These are phyloP conservation scores for Bryum argenteum DNA, from an alignment of 225 moss, liverwort and hornwort species.

Conservation along the genomic window DNA sequence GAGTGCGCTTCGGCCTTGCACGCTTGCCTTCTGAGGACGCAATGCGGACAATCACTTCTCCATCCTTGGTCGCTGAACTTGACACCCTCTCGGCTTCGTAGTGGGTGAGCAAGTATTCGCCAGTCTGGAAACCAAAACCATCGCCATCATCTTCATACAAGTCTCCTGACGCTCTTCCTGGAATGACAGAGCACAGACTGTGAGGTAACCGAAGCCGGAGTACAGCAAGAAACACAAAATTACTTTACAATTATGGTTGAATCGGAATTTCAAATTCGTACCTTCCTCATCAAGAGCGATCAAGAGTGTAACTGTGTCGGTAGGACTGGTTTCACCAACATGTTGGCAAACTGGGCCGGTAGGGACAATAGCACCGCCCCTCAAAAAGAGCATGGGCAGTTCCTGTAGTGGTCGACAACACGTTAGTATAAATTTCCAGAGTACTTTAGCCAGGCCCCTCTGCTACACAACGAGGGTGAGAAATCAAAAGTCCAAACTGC, in stretches of 20 bases:
- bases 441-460: background rate
- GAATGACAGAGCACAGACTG: background rate
- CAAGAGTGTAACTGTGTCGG: constrained; percentile 62
- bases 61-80: constrained; percentile 16
- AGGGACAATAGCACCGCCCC: constrained; percentile 76
- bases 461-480: background rate
- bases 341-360: constrained; percentile 68
- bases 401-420: constrained; percentile 44
- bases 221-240: background rate
- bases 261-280: constrained; percentile 11
- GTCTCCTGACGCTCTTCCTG: constrained; percentile 66
- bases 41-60: constrained; percentile 58
- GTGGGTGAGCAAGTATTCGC: constrained; percentile 61
- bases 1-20: constrained; percentile 58
- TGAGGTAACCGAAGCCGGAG: background rate
- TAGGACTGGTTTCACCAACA: constrained; percentile 52
- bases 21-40: constrained; percentile 45
- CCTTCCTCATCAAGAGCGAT: constrained; percentile 70
- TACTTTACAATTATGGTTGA: background rate
- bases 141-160: constrained; percentile 81
- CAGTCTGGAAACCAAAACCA: constrained; percentile 60
- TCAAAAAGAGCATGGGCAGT: constrained; percentile 75
- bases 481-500: too few species aligned
- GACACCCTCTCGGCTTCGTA: constrained; percentile 58
- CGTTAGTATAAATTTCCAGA: background rate